Conservation (phyloP, 495 filamentous ascomycete species). For the Neurospora sp. region DNA sequence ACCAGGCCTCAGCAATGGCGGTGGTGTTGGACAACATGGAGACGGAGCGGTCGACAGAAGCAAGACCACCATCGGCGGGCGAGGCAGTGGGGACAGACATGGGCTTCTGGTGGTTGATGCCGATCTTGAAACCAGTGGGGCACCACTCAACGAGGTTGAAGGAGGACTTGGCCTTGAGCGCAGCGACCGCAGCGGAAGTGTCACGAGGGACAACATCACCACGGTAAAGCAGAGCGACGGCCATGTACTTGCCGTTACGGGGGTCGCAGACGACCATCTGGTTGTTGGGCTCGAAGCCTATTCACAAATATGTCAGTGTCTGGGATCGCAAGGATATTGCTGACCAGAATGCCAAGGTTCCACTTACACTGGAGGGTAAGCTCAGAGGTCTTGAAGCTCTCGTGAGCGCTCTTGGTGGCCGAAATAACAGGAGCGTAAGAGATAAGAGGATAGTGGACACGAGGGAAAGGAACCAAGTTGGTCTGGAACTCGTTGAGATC, state of each 20-base stretch:
- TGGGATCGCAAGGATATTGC: not conserved
- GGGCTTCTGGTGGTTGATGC: slow-evolving; percentile 89
- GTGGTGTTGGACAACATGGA: slow-evolving; percentile 92
- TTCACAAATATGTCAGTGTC: not conserved
- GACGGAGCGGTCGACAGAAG: slow-evolving; percentile 75
- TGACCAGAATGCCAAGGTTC: not conserved
- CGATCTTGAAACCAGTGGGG: slow-evolving; percentile 92
- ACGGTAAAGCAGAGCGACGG: slow-evolving; percentile 79
- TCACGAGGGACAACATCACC: slow-evolving; percentile 83
- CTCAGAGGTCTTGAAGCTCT: slow-evolving; percentile 85
- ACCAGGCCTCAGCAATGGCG: slow-evolving; percentile 85
- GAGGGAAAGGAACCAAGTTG: slow-evolving; percentile 83
- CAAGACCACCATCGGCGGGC: slow-evolving; percentile 54
- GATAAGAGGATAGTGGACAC: slow-evolving; percentile 88
- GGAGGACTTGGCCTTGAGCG: slow-evolving; percentile 74
- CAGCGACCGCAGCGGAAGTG: slow-evolving; percentile 67
- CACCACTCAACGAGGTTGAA: slow-evolving; percentile 95
- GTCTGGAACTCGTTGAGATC: slow-evolving; percentile 94
- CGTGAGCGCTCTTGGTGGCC: slow-evolving; percentile 70
- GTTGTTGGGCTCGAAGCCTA: slow-evolving; percentile 86
- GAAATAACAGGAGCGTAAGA: slow-evolving; percentile 82
- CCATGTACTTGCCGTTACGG: slow-evolving; percentile 92
- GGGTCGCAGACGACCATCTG: slow-evolving; percentile 95
- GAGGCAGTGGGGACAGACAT: slow-evolving; percentile 59
- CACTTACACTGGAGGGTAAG: slow-evolving; percentile 75